phyloP scores from a whole-genome alignment of 805 yeast genomes.

The Wickerhamomyces hampshirensis region DNA sequence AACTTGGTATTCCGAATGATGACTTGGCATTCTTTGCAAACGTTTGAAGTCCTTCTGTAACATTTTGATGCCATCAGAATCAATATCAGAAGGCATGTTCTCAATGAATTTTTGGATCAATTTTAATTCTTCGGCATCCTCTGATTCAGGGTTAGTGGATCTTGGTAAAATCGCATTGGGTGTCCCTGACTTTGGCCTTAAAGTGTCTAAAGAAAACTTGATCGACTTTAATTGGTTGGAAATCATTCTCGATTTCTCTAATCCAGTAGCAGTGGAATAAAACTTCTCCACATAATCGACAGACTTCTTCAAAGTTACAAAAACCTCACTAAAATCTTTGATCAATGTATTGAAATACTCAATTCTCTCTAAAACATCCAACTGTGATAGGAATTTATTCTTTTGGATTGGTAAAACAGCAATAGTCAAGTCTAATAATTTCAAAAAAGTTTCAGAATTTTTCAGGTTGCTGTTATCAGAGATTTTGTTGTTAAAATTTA shows the following conservation, averaged over 20 bases:
- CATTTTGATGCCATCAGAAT: constrained; percentile 38
- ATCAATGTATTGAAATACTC: constrained; percentile 29
- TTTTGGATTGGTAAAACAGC: constrained; percentile 50
- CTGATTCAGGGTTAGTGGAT: constrained; percentile 1
- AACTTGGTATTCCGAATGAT: constrained; percentile 60
- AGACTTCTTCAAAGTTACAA: constrained; percentile 31
- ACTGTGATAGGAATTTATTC: constrained; percentile 31
- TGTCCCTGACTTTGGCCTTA: constrained; percentile 27
- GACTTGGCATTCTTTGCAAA: constrained; percentile 45
- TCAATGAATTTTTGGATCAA: constrained; percentile 28
- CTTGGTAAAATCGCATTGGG: constrained; percentile 3
- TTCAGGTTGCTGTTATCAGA: constrained; percentile 19
- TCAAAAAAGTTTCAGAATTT: constrained; percentile 23
- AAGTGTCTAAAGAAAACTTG: constrained; percentile 42
- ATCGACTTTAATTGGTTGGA: constrained; percentile 52
- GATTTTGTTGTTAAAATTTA: constrained; percentile 20
- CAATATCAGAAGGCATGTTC: constrained; percentile 25
- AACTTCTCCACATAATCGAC: constrained; percentile 40
- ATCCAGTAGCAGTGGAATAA: constrained; percentile 43
- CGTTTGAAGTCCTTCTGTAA: constrained; percentile 49
- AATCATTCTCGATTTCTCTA: constrained; percentile 49
- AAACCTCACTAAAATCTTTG: constrained; percentile 32
- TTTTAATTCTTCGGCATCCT: constrained; percentile 35
- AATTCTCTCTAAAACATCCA: constrained; percentile 32
- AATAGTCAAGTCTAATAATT: constrained; percentile 40